Evolutionary conservation across 805 yeast genomes (phyloP).

Genomic region (Wilhelminamyces savonicus): DNA sequence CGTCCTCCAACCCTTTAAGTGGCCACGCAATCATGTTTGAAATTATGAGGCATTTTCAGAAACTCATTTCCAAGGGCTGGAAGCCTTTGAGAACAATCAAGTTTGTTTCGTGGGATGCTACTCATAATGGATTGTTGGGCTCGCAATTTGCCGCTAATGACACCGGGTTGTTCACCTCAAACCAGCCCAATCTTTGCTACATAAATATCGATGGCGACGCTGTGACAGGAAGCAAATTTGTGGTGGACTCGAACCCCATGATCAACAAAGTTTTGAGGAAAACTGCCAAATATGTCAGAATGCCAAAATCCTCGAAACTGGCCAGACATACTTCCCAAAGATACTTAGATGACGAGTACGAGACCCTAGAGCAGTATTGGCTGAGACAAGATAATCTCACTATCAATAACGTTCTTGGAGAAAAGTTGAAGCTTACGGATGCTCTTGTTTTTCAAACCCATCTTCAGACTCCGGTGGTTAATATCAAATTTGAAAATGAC

Average conservation of each 20-base stretch:
- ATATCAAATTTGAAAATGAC: constrained; percentile 26
- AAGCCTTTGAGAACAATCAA: constrained; percentile 33
- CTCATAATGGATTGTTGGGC: constrained; percentile 28
- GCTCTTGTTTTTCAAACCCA: constrained; percentile 26
- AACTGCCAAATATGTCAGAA: constrained; percentile 14
- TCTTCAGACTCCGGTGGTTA: constrained; percentile 23
- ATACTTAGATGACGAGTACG: constrained; percentile 7
- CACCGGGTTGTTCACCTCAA: constrained; percentile 9
- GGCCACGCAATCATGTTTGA: constrained; percentile 36
- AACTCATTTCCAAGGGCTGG: constrained; percentile 32
- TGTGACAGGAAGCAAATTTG: constrained; percentile 30
- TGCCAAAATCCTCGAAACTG: neutral
- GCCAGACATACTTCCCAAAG: too few species aligned
- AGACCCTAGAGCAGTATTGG: constrained; percentile 31
- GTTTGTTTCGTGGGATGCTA: constrained; percentile 38
- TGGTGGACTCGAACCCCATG: constrained; percentile 29
- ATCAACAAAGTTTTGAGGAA: constrained; percentile 23
- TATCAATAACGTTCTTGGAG: constrained; percentile 28
- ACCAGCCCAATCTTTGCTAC: constrained; percentile 24
- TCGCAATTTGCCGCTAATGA: constrained; percentile 18
- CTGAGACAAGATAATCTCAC: constrained; percentile 20
- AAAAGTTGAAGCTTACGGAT: constrained; percentile 15
- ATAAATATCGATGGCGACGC: constrained; percentile 35
- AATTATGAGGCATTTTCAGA: constrained; percentile 28
- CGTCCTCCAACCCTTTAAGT: constrained; percentile 29